Base-by-base conservation (phyloP, 2,329 filamentous ascomycete genomes). In the Fusarium kyushuense region DNA sequence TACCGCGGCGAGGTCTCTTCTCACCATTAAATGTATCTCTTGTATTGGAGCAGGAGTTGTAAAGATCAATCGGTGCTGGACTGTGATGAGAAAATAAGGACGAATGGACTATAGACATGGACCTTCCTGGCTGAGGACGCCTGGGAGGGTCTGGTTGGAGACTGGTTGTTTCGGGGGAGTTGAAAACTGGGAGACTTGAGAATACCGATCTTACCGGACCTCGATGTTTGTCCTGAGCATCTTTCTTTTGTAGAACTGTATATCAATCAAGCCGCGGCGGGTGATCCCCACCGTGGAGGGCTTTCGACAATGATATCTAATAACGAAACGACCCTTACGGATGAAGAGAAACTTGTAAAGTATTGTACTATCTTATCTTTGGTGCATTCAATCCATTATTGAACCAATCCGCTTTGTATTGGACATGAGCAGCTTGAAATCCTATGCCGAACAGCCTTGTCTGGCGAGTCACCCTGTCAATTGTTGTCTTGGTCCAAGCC, bases 1-100 rank as follows among this genome's bases (percentile, higher is more conserved):
- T 99, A 99, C 87, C 88, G 87, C 81, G 92, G 92, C 78, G 88
- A 92, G 79, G 77, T 80, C 67, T 86, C 85, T 73, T 83, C 84
- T 70, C 86, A 90, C 80, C 88, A 88, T 81, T 88, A 84, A 83
- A 74, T 52, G 52, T 36, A 19, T 58, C 60, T 58, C 43, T 58
- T 53, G 42, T 49, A 59, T 43, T 23, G 56, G 51, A 66, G 58
- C 38, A 35, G 48, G 52, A 54, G 58, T 61, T 55, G 49, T 65
- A 49, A 57, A 49, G 48, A 59, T 63, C 45, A 49, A 55, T 51
- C 52, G 54, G 49, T 59, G 45, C 48, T 64, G 66, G 63, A 63
- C 32, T 19, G 52, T 59, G 54, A 61, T 69, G 63, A 65, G 60
- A 49, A 63, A 63, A 67, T 48, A 63, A 65, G 58, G 62, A 71